Evolutionary conservation across 2,329 filamentous ascomycete genomes (phyloP).

Genomic region (Aspergillus tamarii): DNA sequence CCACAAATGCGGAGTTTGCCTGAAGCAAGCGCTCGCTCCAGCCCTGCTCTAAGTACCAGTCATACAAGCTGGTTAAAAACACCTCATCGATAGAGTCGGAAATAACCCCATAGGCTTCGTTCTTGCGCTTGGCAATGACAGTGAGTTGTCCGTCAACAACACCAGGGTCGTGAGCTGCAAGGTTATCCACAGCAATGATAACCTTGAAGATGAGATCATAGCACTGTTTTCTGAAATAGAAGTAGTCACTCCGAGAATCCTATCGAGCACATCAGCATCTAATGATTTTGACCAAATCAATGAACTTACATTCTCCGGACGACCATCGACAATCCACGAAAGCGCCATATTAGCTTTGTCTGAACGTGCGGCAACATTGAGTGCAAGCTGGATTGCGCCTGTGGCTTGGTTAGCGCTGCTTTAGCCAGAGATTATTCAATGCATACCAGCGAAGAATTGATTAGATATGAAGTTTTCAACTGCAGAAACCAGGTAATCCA

Average conservation of each 20-base stretch:
- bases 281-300: background rate
- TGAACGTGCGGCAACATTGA: conserved; percentile 79
- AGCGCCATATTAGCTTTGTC: conserved; percentile 86
- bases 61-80: conserved; percentile 95
- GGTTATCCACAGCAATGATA: conserved; percentile 74
- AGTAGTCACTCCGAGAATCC: conserved; percentile 71
- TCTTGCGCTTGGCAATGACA: conserved; percentile 73
- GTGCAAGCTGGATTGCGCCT: conserved; percentile 81
- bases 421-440: conserved; percentile 23
- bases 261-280: conserved; percentile 30
- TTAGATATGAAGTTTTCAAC: conserved; percentile 78
- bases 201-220: conserved; percentile 89
- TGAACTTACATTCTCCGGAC: conserved; percentile 59
- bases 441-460: conserved; percentile 78
- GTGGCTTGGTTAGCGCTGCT: conserved; percentile 22
- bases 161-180: conserved; percentile 69
- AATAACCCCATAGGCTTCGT: conserved; percentile 89
- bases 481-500: conserved; percentile 76
- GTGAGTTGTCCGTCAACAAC: conserved; percentile 78
- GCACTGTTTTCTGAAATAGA: conserved; percentile 72
- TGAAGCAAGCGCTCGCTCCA: conserved; percentile 84
- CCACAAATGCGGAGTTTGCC: conserved; percentile 81
- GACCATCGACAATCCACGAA: conserved; percentile 84
- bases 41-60: conserved; percentile 89
- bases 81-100: conserved; percentile 87